Conservation (phyloP, 2,329 filamentous ascomycete species). For the Fusarium chuoi region DNA sequence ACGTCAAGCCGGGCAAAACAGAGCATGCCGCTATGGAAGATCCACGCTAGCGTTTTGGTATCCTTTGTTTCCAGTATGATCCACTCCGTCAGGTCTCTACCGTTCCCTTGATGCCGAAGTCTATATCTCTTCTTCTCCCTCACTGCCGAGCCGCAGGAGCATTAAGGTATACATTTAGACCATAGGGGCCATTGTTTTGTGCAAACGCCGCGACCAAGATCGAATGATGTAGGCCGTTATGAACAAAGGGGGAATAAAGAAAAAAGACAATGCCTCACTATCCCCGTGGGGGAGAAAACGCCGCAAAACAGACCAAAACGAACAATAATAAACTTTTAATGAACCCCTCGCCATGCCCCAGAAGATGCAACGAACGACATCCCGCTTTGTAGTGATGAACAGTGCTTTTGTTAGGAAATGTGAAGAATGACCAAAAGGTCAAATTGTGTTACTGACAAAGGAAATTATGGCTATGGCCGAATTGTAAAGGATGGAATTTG, state of each 20-base stretch:
- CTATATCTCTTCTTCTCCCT: conserved; percentile 34
- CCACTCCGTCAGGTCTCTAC: conserved; percentile 25
- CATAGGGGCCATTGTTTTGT: conserved; percentile 36
- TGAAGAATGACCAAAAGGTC: conserved; percentile 14
- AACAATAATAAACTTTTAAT: conserved; percentile 40
- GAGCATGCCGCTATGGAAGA: conserved; percentile 16
- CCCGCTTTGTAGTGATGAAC: conserved; percentile 27
- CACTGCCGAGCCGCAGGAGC: conserved; percentile 38
- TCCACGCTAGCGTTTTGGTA: conserved; percentile 16
- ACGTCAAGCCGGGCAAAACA: conserved; percentile 25
- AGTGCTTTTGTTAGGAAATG: conserved; percentile 34
- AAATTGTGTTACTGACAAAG: conserved; percentile 29
- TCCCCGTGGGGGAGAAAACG: conserved; percentile 39
- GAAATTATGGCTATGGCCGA: conserved; percentile 28
- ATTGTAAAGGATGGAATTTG: neutral
- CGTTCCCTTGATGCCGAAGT: conserved; percentile 16
- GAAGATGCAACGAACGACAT: conserved; percentile 45
- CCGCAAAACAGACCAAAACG: conserved; percentile 34
- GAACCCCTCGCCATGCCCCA: conserved; percentile 48
- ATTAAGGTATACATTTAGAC: conserved; percentile 43
- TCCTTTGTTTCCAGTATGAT: conserved; percentile 13
- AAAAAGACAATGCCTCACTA: conserved; percentile 37
- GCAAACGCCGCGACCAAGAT: conserved; percentile 38
- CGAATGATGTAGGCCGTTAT: conserved; percentile 31
- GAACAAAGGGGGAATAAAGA: conserved; percentile 29